These are phyloP conservation scores for Barnettozyma pratensis DNA, from an alignment of 805 yeast species.

Conservation along the genomic window DNA sequence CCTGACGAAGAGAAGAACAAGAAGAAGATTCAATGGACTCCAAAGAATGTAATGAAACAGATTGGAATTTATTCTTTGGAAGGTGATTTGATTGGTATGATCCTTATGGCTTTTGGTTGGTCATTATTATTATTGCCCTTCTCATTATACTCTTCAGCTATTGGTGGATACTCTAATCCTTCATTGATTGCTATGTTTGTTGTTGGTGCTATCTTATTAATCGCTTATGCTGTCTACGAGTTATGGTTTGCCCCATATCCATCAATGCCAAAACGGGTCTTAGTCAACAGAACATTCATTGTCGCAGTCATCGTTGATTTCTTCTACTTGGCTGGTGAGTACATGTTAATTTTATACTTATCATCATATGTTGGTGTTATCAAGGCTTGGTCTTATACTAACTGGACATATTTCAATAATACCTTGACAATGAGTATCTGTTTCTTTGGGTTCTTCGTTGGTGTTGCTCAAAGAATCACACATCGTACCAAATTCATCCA, in stretches of 20 bases:
- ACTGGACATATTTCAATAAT: constrained; percentile 37
- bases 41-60: constrained; percentile 1
- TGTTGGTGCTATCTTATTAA: constrained; percentile 33
- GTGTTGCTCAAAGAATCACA: constrained; percentile 28
- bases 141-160: constrained; percentile 30
- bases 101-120: constrained; percentile 36
- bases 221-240: constrained; percentile 33
- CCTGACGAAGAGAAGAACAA: neutral
- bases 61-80: constrained; percentile 26
- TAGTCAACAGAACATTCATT: constrained; percentile 33
- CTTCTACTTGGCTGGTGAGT: constrained; percentile 27
- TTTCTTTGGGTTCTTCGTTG: constrained; percentile 34
- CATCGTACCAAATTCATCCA: constrained; percentile 35
- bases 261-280: constrained; percentile 31
- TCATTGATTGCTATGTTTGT: constrained; percentile 40
- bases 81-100: constrained; percentile 34
- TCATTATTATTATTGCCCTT: constrained; percentile 35
- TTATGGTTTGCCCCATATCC: constrained; percentile 32
- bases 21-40: neutral
- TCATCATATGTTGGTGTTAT: constrained; percentile 32
- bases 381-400: constrained; percentile 25
- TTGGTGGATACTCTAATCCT: constrained; percentile 32
- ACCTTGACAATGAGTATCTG: constrained; percentile 33
- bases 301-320: constrained; percentile 31
- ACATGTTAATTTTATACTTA: constrained; percentile 27